phyloP scores from a whole-genome alignment of 73 alveolate genomes.

The Paramecium sonneborni region DNA sequence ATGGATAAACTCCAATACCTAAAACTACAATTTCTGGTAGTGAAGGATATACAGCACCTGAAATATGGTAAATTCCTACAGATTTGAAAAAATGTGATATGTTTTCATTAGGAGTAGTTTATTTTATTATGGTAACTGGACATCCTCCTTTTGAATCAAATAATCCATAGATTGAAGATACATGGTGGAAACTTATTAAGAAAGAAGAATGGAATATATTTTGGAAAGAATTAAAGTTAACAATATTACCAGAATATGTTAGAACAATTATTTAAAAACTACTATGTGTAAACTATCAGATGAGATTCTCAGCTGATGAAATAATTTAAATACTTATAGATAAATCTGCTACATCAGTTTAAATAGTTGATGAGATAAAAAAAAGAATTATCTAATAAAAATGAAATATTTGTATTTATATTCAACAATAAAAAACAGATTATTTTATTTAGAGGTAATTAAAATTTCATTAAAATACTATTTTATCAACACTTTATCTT shows the following conservation, averaged over 20 bases:
- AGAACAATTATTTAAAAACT: not conserved
- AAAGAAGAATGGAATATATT: conserved; percentile 6
- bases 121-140: conserved; percentile 33
- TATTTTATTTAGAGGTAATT: not conserved
- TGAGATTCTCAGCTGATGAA: not conserved
- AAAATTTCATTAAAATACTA: not conserved
- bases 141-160: conserved; percentile 53
- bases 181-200: conserved; percentile 21
- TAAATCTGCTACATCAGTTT: not conserved
- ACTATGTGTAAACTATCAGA: not conserved
- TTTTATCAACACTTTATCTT: conserved; percentile 21
- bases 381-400: not conserved
- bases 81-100: conserved; percentile 10
- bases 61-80: not conserved
- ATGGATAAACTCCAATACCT: conserved; percentile 17
- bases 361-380: not conserved
- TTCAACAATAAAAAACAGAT: not conserved
- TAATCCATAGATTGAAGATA: not conserved
- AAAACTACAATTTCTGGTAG: conserved; percentile 16
- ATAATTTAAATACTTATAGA: not conserved
- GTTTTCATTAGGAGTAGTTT: conserved; percentile 41
- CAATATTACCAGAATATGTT: not conserved
- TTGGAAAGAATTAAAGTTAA: conserved; percentile 42
- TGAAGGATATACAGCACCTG: conserved; percentile 57
- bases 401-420: not conserved